Evolutionary conservation across 371 early-diverging fungal species (phyloP).

Genomic region (Polyrhizophydium stewartii): DNA sequence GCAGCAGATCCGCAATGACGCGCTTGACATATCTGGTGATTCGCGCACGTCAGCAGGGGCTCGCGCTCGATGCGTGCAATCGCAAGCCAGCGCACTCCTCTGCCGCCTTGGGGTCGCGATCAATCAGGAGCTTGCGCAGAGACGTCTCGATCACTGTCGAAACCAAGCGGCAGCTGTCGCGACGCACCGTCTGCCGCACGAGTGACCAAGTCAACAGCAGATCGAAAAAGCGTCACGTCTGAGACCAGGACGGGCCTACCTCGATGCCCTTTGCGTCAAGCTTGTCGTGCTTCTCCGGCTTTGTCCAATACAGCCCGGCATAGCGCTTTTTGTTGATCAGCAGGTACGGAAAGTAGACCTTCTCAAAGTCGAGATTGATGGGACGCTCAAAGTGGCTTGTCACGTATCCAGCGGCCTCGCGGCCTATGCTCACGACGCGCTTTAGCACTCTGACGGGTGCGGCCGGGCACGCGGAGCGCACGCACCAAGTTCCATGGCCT

Average conservation of each 20-base stretch:
- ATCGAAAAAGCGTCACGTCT: not conserved
- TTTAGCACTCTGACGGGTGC: too few species aligned
- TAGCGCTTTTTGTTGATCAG: conserved; percentile 99
- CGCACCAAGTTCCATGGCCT: conserved; percentile 85
- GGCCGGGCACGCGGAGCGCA: too few species aligned
- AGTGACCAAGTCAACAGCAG: too few species aligned
- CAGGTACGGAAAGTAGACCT: conserved; percentile 98
- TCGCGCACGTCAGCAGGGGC: not conserved
- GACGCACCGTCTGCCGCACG: conserved; percentile 84
- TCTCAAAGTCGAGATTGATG: conserved; percentile 99
- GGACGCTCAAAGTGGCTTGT: conserved; percentile 89
- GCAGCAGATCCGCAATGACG: conserved; percentile 89
- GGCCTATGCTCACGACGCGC: conserved; percentile 38
- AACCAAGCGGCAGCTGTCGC: conserved; percentile 98
- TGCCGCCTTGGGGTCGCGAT: conserved; percentile 89
- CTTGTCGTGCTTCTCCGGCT: conserved; percentile 86
- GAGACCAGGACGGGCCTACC: conserved; percentile 34
- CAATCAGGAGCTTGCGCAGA: conserved; percentile 87
- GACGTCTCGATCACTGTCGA: conserved; percentile 93
- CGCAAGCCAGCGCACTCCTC: conserved; percentile 55
- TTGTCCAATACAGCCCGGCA: conserved; percentile 99
- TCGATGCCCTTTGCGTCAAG: conserved; percentile 99
- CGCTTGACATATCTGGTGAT: conserved; percentile 87
- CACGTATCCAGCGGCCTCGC: conserved; percentile 84
- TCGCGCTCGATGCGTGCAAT: not conserved